Conservation (phyloP, 768 basidiomycete species). For the Amanita subjunquillea region DNA sequence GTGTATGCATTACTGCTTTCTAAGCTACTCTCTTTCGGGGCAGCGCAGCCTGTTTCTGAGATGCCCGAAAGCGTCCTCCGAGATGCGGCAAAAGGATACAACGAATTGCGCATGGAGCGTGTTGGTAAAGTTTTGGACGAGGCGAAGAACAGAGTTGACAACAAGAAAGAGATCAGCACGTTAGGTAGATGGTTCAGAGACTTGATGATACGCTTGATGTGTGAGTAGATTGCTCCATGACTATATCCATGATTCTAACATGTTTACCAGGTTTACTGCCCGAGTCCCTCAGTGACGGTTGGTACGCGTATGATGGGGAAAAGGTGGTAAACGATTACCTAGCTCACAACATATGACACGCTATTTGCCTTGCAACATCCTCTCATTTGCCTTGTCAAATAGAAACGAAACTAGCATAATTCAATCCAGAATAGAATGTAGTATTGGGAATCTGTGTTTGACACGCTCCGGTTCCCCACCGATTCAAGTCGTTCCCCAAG, state of each 20-base stretch:
- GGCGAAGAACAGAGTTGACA: conserved; percentile 20
- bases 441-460: no score
- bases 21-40: conserved; percentile 13
- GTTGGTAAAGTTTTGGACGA: conserved; percentile 21
- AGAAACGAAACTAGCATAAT: no score
- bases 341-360: conserved; percentile 4
- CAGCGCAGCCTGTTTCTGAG: neutral
- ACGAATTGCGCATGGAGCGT: conserved; percentile 22
- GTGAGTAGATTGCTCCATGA: conserved; percentile 13
- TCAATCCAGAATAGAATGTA: no score
- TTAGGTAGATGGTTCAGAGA: conserved; percentile 23
- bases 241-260: neutral
- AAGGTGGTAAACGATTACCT: conserved; percentile 13
- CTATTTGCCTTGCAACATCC: neutral
- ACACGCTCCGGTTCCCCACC: no score
- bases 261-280: conserved; percentile 18
- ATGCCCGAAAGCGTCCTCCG: neutral
- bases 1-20: conserved; percentile 24
- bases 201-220: conserved; percentile 20
- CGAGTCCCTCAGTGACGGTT: conserved; percentile 17
- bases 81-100: conserved; percentile 4
- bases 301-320: conserved; percentile 19
- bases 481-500: no score
- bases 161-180: conserved; percentile 20
- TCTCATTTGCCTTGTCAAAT: no score